Evolutionary conservation across 2,329 filamentous ascomycete genomes (phyloP).

Genomic region (Rhinocladiella mackenziei): DNA sequence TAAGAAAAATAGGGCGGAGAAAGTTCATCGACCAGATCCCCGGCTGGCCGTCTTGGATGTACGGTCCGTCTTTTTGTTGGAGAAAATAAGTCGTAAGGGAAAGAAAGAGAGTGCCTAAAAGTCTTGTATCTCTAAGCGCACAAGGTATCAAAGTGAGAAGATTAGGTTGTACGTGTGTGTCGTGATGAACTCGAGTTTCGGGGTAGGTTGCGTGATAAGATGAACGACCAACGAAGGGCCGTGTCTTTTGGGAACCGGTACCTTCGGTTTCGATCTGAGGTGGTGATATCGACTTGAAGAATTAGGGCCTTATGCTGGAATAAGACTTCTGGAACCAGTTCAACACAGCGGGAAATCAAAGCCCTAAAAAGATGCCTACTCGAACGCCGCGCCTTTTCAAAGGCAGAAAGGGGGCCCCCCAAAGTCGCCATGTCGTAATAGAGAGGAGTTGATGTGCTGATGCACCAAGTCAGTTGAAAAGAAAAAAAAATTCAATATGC

Average conservation of each 20-base stretch:
- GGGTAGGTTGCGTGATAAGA: slow-evolving; percentile 6
- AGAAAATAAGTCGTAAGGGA: slow-evolving; percentile 5
- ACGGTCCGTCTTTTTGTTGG: slow-evolving; percentile 12
- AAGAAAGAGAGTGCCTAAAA: slow-evolving; percentile 8
- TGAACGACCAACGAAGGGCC: slow-evolving; percentile 1
- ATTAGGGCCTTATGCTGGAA: neutral
- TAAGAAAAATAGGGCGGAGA: slow-evolving; percentile 2
- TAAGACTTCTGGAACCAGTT: slow-evolving; percentile 8
- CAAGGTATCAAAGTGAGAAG: slow-evolving; percentile 26
- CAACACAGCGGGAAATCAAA: slow-evolving; percentile 4
- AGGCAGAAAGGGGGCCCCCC: slow-evolving; percentile 6
- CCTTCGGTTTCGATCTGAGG: slow-evolving; percentile 1
- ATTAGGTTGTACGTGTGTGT: slow-evolving; percentile 24
- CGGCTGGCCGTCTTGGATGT: slow-evolving; percentile 5
- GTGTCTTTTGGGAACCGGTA: slow-evolving; percentile 1
- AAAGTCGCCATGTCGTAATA: slow-evolving; percentile 19
- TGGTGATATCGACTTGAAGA: too few relatives aligned
- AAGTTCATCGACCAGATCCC: slow-evolving; percentile 10
- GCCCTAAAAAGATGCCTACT: slow-evolving; percentile 7
- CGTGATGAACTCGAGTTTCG: slow-evolving; percentile 9
- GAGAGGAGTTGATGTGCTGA: slow-evolving; percentile 17
- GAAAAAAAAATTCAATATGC: slow-evolving; percentile 21
- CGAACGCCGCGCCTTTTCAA: slow-evolving; percentile 8
- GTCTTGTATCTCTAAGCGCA: slow-evolving; percentile 27
- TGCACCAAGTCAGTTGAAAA: too few relatives aligned